Conservation (phyloP, 1,139 yeast species). For the Kodamaea sp. region DNA sequence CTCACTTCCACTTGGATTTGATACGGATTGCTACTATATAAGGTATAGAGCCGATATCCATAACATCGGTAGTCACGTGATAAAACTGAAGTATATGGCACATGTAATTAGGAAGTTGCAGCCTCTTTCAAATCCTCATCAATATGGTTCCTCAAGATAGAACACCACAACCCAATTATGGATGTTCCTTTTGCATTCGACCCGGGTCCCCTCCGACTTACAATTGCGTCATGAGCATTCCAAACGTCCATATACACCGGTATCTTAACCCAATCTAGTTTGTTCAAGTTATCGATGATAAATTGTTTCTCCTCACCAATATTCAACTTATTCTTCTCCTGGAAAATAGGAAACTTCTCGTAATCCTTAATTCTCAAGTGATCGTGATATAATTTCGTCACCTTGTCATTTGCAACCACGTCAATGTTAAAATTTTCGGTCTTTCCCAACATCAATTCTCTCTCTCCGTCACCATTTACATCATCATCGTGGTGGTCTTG, state of each 20-base stretch:
- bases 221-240: constrained; percentile 74
- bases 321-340: constrained; percentile 30
- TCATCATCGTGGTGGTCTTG: constrained; percentile 11
- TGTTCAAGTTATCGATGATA: constrained; percentile 53
- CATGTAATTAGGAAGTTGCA: neutral
- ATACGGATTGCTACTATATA: too few species aligned
- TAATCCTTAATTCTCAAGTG: constrained; percentile 21
- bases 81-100: too few species aligned
- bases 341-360: constrained; percentile 32
- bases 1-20: too few species aligned
- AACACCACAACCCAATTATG: constrained; percentile 53
- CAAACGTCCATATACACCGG: constrained; percentile 65
- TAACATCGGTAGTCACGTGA: too few species aligned
- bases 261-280: constrained; percentile 63
- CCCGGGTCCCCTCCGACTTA: constrained; percentile 63
- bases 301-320: constrained; percentile 41
- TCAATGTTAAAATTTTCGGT: constrained; percentile 22
- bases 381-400: constrained; percentile 19
- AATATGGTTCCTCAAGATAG: constrained; percentile 41
- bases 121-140: constrained; percentile 2
- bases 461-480: constrained; percentile 13
- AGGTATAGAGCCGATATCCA: too few species aligned
- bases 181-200: constrained; percentile 58
- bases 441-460: constrained; percentile 3
- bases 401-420: constrained; percentile 27